Evolutionary conservation across 106 monocot genomes (phyloP).

Genomic region (Vanilla planifolia): DNA sequence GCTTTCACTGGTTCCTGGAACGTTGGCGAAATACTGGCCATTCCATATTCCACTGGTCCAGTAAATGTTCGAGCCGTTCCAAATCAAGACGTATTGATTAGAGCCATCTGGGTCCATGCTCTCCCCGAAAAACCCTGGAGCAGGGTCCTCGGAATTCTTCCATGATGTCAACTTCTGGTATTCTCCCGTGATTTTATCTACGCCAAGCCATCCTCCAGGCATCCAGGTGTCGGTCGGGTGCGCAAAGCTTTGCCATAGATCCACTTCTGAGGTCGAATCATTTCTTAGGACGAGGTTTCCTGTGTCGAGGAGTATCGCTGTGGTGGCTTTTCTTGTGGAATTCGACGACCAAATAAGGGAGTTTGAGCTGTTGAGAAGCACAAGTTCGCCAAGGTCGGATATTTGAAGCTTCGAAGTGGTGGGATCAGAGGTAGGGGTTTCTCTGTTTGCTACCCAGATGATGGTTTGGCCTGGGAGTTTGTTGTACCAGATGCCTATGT

Average conservation of each 20-base stretch:
- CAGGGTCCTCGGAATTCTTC: constrained; percentile 39
- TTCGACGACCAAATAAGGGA: constrained; percentile 32
- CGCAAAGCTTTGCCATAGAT: constrained; percentile 41
- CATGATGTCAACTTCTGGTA: constrained; percentile 37
- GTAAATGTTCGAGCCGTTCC: constrained; percentile 33
- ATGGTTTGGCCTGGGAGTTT: constrained; percentile 17
- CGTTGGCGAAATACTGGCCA: constrained; percentile 21
- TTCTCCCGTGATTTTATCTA: constrained; percentile 22
- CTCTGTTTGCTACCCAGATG: constrained; percentile 52
- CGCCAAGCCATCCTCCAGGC: constrained; percentile 17
- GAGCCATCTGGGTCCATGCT: constrained; percentile 39
- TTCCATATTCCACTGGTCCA: constrained; percentile 51
- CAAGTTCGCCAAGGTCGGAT: constrained; percentile 27
- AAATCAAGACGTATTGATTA: constrained; percentile 22
- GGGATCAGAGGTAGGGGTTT: constrained; percentile 12
- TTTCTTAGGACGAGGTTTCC: constrained; percentile 34
- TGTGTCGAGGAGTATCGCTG: constrained; percentile 14
- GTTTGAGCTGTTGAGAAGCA: constrained; percentile 21
- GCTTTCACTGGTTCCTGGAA: constrained; percentile 15
- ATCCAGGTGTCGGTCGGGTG: constrained; percentile 49
- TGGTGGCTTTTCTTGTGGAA: not conserved
- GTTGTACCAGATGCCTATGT: constrained; percentile 54
- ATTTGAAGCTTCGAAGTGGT: constrained; percentile 24
- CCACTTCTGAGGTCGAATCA: constrained; percentile 3
- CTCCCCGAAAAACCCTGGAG: constrained; percentile 25